Conservation (phyloP, 768 basidiomycete species). For the Kwoniella europaea region DNA sequence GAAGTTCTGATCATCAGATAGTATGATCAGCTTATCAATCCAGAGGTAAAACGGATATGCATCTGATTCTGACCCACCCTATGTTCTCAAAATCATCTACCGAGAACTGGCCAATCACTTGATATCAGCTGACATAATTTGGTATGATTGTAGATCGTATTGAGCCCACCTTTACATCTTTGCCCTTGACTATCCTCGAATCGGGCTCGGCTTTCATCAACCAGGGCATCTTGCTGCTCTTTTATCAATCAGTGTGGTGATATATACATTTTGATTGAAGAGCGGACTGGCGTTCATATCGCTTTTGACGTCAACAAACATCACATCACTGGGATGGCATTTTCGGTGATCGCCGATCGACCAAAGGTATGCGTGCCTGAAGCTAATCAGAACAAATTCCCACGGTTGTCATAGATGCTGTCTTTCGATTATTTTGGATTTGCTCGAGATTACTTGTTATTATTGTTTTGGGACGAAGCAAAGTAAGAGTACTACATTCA, state of each 20-base stretch:
- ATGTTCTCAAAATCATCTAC: conserved; percentile 57
- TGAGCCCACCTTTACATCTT: conserved; percentile 57
- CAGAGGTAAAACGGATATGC: background rate
- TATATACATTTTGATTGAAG: background rate
- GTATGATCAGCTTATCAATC: background rate
- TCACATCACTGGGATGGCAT: background rate
- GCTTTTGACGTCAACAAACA: background rate
- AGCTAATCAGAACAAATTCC: background rate
- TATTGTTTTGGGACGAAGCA: no score
- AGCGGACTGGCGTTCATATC: background rate
- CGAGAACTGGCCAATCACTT: conserved; percentile 46
- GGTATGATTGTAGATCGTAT: background rate
- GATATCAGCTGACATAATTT: background rate
- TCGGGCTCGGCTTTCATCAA: conserved; percentile 60
- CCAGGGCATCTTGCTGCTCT: conserved; percentile 47
- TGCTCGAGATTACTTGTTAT: no score
- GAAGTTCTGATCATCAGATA: conserved; percentile 29
- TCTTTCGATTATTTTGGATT: no score
- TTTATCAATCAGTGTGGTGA: background rate
- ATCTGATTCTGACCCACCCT: conserved; percentile 32
- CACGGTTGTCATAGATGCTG: background rate
- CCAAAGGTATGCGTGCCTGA: conserved; percentile 5
- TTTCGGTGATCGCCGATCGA: background rate
- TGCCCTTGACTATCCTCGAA: conserved; percentile 56
- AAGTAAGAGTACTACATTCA: no score